A percentile compares a stretch with the other conserved stretches of the same genome.
Conservation (phyloP, 2,329 filamentous ascomycete genomes). For the Aureobasidium musti region DNA sequence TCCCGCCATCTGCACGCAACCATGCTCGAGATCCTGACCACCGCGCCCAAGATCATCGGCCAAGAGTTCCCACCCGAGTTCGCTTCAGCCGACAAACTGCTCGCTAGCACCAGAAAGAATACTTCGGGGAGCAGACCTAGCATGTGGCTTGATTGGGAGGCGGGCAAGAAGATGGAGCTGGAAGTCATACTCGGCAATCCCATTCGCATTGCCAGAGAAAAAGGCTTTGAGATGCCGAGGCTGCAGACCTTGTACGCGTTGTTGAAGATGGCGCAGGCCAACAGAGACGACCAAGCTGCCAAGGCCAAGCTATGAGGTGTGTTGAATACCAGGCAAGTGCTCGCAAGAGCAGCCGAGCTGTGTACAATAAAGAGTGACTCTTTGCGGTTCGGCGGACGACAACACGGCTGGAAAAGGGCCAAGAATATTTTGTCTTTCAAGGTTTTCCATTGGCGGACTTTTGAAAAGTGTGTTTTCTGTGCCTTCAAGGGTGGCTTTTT, state of each 20-base stretch:
- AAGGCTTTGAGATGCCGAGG: conserved; percentile 65
- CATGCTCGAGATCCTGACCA: conserved; percentile 69
- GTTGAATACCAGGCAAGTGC: background rate
- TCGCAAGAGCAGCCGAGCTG: conserved; percentile 3
- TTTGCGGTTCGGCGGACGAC: background rate
- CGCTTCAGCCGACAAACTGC: conserved; percentile 63
- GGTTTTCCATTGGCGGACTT: conserved; percentile 25
- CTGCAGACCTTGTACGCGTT: conserved; percentile 68
- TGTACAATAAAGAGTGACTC: background rate
- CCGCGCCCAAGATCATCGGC: conserved; percentile 64
- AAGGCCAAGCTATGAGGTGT: conserved; percentile 14
- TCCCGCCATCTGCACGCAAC: conserved; percentile 63
- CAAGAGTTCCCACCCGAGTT: conserved; percentile 61
- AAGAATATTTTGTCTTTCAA: background rate
- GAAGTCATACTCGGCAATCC: conserved; percentile 74
- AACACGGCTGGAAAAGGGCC: conserved; percentile 1
- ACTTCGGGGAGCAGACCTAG: conserved; percentile 59
- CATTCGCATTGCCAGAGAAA: conserved; percentile 63
- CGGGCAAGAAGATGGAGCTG: conserved; percentile 65
- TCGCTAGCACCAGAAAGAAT: conserved; percentile 65
- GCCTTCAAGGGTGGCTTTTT: background rate
- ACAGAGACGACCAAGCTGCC: conserved; percentile 45
- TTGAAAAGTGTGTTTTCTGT: background rate
- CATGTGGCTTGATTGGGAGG: conserved; percentile 60
- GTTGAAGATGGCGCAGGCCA: conserved; percentile 62